These are phyloP conservation scores for Sarcodon sp. DNA, from an alignment of 768 basidiomycete species.

Conservation along the genomic window DNA sequence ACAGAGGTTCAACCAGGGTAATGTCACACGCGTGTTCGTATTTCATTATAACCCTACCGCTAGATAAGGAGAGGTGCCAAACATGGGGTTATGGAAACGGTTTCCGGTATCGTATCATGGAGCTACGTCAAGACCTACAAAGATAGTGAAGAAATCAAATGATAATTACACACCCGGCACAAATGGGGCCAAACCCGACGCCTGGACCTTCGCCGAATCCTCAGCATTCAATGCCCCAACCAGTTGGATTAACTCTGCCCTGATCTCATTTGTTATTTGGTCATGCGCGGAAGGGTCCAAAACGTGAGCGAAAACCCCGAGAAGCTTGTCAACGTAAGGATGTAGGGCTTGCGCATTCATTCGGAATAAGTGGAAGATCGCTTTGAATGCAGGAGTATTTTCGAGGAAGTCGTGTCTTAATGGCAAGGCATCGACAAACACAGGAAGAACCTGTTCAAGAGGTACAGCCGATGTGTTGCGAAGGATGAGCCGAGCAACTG, in stretches of 20 bases:
- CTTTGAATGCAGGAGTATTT: conserved; percentile 80
- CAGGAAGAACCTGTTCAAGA: conserved; percentile 81
- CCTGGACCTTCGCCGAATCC: conserved; percentile 69
- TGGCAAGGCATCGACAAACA: conserved; percentile 73
- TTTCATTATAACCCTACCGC: neutral
- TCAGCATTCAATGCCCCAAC: conserved; percentile 60
- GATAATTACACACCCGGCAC: conserved; percentile 27
- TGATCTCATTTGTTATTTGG: conserved; percentile 71
- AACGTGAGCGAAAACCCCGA: conserved; percentile 70
- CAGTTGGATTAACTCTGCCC: conserved; percentile 63
- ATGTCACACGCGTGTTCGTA: neutral
- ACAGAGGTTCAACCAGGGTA: too few species aligned
- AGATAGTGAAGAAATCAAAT: neutral
- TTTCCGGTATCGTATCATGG: neutral
- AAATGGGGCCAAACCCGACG: conserved; percentile 53
- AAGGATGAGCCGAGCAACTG: conserved; percentile 77
- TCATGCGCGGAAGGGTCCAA: conserved; percentile 65
- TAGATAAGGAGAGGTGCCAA: neutral
- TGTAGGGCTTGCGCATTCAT: conserved; percentile 57
- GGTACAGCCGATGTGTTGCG: conserved; percentile 73
- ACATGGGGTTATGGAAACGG: neutral
- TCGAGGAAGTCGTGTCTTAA: conserved; percentile 83
- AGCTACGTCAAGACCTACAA: neutral
- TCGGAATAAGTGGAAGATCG: conserved; percentile 80
- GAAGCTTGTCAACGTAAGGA: conserved; percentile 66